phyloP scores from a whole-genome alignment of 257 asterid species.

The Solanum pinnatisectum region DNA sequence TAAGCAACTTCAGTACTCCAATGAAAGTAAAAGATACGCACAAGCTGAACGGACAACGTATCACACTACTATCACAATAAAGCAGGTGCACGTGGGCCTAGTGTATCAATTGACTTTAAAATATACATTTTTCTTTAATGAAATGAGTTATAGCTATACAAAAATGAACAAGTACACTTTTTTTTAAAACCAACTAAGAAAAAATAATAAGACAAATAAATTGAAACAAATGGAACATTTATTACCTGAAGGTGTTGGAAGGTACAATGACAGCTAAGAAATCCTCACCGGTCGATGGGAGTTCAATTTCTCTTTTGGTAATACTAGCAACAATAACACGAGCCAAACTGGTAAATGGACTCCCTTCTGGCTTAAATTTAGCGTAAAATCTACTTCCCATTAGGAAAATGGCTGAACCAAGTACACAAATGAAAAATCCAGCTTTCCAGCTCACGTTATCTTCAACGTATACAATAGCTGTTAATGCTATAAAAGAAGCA shows the following conservation, averaged over 20 bases:
- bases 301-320: background rate
- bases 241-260: constrained; percentile 3
- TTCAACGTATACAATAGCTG: constrained; percentile 32
- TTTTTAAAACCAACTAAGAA: background rate
- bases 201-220: too few species aligned
- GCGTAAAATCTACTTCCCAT: constrained; percentile 20
- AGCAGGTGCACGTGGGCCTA: too few species aligned
- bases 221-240: too few species aligned
- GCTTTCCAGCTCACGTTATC: constrained; percentile 35
- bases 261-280: background rate
- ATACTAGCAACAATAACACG: constrained; percentile 6
- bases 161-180: background rate
- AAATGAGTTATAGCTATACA: too few species aligned
- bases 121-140: too few species aligned
- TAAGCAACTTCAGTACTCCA: background rate
- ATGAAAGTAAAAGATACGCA: background rate
- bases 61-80: too few species aligned
- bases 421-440: constrained; percentile 22
- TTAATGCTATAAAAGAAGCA: constrained; percentile 6
- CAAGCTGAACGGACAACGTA: too few species aligned
- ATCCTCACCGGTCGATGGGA: background rate
- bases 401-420: constrained; percentile 23
- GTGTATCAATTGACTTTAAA: too few species aligned
- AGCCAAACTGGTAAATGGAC: constrained; percentile 7
- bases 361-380: constrained; percentile 1